Conservation (phyloP, 2,329 filamentous ascomycete species). For the Dactylellina leptospora region DNA sequence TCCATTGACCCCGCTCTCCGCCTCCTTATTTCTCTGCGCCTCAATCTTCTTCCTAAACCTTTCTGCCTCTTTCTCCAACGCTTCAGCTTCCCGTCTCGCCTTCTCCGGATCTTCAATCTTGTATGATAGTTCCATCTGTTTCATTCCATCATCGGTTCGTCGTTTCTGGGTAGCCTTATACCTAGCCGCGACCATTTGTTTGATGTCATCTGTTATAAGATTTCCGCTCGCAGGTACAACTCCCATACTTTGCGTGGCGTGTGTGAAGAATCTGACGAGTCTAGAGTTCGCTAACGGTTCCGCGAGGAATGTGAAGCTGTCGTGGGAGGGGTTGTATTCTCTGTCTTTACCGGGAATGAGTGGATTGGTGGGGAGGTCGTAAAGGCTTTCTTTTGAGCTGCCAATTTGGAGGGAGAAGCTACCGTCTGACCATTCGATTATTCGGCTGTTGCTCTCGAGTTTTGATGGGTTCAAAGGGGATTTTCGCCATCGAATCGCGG, state of each 20-base stretch:
- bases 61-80: slow-evolving; percentile 62
- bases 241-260: slow-evolving; percentile 69
- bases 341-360: slow-evolving; percentile 58
- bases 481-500: slow-evolving; percentile 72
- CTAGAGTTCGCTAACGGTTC: slow-evolving; percentile 68
- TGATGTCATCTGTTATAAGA: slow-evolving; percentile 70
- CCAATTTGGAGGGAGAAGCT: slow-evolving; percentile 73
- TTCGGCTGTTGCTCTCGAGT: slow-evolving; percentile 72
- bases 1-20: slow-evolving; percentile 65
- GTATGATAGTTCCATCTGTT: slow-evolving; percentile 43
- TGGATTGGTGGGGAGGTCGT: slow-evolving; percentile 64
- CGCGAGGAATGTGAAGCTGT: slow-evolving; percentile 72
- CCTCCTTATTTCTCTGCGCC: slow-evolving; percentile 64
- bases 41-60: slow-evolving; percentile 66
- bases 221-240: slow-evolving; percentile 69
- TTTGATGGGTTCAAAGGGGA: slow-evolving; percentile 68
- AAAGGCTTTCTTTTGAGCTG: slow-evolving; percentile 67
- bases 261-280: slow-evolving; percentile 70
- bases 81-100: slow-evolving; percentile 69
- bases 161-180: slow-evolving; percentile 63
- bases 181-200: slow-evolving; percentile 68
- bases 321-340: slow-evolving; percentile 66
- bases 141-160: slow-evolving; percentile 61
- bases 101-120: slow-evolving; percentile 67
- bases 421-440: slow-evolving; percentile 74